Evolutionary conservation across 2,329 filamentous ascomycete species (phyloP), one percentile per base, ranked within the genome.

Genomic region (Penicillium hordei): DNA sequence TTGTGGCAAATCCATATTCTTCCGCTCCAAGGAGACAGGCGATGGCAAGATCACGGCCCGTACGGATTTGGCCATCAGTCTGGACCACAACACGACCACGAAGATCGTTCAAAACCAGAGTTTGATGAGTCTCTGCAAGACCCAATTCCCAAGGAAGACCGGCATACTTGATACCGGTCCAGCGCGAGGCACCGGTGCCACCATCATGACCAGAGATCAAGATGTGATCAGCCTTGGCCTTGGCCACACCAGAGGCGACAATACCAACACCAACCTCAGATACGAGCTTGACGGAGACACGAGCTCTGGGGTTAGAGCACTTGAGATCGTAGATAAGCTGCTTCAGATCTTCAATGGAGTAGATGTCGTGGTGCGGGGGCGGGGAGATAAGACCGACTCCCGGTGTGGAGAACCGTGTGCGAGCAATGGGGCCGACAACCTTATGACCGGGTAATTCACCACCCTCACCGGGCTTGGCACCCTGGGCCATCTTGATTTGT

Each of bases 401-500:
- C 64, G 93, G 92, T 6, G 93, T 97, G 10, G 93, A 97, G 81
- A 97, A 93, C 75, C 93, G 89, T 57, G 93, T 97, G 68, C 91
- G 89, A 57, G 91, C 93, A 76, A 97, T 97, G 7, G 91, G 90
- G 71, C 90, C 90, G 60, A 93, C 94, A 29, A 97, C 93, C 80
- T 97, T 97, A 83, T 97, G 92, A 40, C 93, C 93, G 49, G 93
- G 93, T 71, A 97, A 86, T 78, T 97, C 93, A 84, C 93, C 93
- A 81, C 93, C 93, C 78, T 97, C 93, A 77, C 93, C 93, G 56
- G 93, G 93, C 84, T 97, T 97, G 62, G 93, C 93, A 74, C 93
- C 93, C 79, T 97, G 93, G 10, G 93, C 93, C 93, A 97, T 97
- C 85, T 97, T 97, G 80, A 97, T 97, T 77, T 97, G 93, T 45